Percentiles rank a stretch among this genome's conserved stretches.
Conservation (phyloP, 2,329 filamentous ascomycete genomes). For the Aspergillus alliaceus region DNA sequence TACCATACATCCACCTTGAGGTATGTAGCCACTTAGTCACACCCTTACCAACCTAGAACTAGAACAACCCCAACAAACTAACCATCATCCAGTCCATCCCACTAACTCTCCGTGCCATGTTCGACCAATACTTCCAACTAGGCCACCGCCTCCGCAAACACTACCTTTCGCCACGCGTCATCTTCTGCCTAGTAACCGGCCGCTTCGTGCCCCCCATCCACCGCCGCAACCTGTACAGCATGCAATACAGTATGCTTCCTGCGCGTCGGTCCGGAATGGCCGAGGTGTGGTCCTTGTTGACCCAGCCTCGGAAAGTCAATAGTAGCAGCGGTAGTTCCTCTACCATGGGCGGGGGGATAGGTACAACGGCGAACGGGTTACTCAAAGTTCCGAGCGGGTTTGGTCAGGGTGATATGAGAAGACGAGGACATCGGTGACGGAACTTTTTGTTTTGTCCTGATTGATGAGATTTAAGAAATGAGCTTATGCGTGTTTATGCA, state of each 20-base stretch:
- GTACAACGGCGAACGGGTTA: constrained; percentile 26
- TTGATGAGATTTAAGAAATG: background rate
- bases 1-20: constrained; percentile 84
- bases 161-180: constrained; percentile 84
- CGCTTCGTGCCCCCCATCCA: constrained; percentile 95
- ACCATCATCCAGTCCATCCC: constrained; percentile 69
- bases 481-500: background rate
- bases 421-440: constrained; percentile 35
- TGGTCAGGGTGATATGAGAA: constrained; percentile 30
- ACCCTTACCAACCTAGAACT: background rate
- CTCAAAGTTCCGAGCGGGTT: constrained; percentile 36
- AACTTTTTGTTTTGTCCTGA: background rate
- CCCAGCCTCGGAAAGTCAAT: constrained; percentile 42
- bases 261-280: constrained; percentile 74
- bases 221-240: constrained; percentile 87
- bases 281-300: constrained; percentile 81
- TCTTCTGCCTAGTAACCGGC: constrained; percentile 84
- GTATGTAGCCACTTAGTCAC: constrained; percentile 47
- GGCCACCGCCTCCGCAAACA: constrained; percentile 90
- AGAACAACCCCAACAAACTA: constrained; percentile 10
- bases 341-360: constrained; percentile 26
- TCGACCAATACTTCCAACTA: constrained; percentile 95
- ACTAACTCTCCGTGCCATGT: constrained; percentile 88
- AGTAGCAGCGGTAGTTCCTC: constrained; percentile 24
- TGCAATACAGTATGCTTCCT: constrained; percentile 98